A percentile compares a stretch with the other conserved stretches of the same genome.
Evolutionary conservation across 1,284 basidiomycete genomes (phyloP).

Genomic region (Termitomyces sp.): DNA sequence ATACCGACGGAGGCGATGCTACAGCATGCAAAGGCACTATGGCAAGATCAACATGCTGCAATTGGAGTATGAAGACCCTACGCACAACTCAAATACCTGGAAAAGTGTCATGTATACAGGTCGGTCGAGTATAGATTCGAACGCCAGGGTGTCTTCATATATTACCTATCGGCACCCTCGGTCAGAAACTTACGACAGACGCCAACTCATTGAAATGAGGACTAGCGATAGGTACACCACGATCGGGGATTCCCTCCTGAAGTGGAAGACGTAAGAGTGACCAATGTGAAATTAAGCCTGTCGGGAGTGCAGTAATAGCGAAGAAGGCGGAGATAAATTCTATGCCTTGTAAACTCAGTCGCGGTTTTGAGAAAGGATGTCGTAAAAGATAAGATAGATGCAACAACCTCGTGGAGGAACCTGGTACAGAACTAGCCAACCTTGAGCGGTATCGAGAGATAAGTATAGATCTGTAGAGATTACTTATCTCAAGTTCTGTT

Average conservation of each 20-base stretch:
- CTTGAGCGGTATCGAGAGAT: not conserved
- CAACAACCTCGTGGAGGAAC: not conserved
- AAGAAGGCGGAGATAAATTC: not conserved
- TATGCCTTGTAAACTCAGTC: not conserved
- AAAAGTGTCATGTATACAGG: constrained; percentile 4
- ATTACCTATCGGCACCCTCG: not conserved
- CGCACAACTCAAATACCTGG: constrained; percentile 9
- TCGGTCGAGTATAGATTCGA: not conserved
- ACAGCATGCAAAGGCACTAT: constrained; percentile 11
- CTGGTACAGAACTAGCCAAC: no score
- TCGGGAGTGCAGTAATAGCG: not conserved
- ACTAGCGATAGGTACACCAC: no score
- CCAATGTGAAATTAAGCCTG: not conserved
- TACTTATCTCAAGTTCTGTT: not conserved
- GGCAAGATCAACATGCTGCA: not conserved
- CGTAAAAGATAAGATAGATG: not conserved
- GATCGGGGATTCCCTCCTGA: not conserved
- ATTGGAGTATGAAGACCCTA: not conserved
- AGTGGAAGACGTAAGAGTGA: not conserved
- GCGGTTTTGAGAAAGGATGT: not conserved
- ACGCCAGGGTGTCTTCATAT: not conserved
- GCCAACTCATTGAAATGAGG: not conserved
- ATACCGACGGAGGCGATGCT: constrained; percentile 10
- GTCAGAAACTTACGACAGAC: not conserved
- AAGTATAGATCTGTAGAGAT: not conserved